These are phyloP conservation scores for Anacardium occidentale DNA, from an alignment of 345 rosid genomes.

Conservation along the genomic window DNA sequence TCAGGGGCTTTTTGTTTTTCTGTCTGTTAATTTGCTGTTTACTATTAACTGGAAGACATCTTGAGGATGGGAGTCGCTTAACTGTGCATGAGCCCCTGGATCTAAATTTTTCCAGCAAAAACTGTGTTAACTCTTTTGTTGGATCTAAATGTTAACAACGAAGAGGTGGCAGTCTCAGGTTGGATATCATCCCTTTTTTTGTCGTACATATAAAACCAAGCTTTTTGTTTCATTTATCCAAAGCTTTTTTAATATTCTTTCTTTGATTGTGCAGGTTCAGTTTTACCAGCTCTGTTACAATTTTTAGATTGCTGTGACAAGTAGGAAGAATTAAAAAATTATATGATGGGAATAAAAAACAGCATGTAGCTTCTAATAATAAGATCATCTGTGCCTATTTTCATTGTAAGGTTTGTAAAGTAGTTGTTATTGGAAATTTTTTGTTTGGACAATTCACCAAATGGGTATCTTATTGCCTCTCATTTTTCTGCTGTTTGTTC, in stretches of 20 bases:
- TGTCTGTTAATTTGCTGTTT: constrained; percentile 18
- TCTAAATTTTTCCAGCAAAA: background rate
- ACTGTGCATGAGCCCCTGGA: constrained; percentile 12
- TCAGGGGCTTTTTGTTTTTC: constrained; percentile 15
- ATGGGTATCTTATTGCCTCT: constrained; percentile 6
- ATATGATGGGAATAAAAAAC: constrained; percentile 9
- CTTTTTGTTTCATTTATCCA: background rate
- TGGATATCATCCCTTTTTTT: constrained; percentile 1
- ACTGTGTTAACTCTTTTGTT: constrained; percentile 16
- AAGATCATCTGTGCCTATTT: background rate
- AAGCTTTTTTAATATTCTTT: background rate
- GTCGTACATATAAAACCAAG: background rate
- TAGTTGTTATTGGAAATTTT: background rate
- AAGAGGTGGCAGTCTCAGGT: constrained; percentile 34
- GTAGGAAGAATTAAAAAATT: constrained; percentile 25
- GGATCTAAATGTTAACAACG: constrained; percentile 1
- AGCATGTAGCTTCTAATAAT: background rate
- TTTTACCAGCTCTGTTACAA: constrained; percentile 15
- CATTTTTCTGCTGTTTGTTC: background rate
- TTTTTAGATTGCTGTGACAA: constrained; percentile 14
- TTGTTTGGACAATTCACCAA: background rate
- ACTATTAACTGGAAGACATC: constrained; percentile 21
- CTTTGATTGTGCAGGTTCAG: constrained; percentile 23
- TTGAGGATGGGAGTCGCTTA: constrained; percentile 17
- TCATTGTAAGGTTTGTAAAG: constrained; percentile 25